Evolutionary conservation across 164 flowering plant genomes (phyloP).

Genomic region (Nymphaea thermarum): DNA sequence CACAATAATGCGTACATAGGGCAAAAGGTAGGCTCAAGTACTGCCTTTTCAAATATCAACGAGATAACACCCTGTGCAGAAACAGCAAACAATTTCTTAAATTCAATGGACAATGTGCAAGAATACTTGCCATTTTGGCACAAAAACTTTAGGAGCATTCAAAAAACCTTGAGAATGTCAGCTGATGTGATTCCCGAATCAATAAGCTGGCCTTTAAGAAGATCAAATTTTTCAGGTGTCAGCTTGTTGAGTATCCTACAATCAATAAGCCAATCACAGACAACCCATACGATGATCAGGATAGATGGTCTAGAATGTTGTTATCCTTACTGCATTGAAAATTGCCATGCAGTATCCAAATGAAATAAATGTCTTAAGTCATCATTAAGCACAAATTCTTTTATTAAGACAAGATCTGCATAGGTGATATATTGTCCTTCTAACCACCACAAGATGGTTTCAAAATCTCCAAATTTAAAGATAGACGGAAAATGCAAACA

Average conservation of each 20-base stretch:
- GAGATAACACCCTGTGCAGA: conserved; percentile 60
- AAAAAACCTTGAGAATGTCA: conserved; percentile 76
- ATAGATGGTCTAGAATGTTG: too few species aligned
- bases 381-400: too few species aligned
- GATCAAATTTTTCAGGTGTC: conserved; percentile 96
- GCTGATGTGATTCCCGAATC: conserved; percentile 90
- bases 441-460: too few species aligned
- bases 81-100: neutral
- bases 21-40: conserved; percentile 93
- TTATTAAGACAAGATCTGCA: too few species aligned
- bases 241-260: conserved; percentile 93
- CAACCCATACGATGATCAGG: too few species aligned
- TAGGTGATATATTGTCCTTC: too few species aligned
- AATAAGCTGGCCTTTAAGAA: conserved; percentile 86
- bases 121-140: neutral
- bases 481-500: too few species aligned
- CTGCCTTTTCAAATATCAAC: conserved; percentile 88
- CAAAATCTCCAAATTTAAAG: too few species aligned
- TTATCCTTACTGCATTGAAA: too few species aligned
- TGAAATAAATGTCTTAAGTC: too few species aligned
- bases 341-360: too few species aligned
- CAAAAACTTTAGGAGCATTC: neutral
- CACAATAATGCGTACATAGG: conserved; percentile 90
- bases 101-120: neutral
- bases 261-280: neutral